These are phyloP conservation scores for Cyberlindnera maclurae DNA, from an alignment of 805 yeast genomes.

Conservation along the genomic window DNA sequence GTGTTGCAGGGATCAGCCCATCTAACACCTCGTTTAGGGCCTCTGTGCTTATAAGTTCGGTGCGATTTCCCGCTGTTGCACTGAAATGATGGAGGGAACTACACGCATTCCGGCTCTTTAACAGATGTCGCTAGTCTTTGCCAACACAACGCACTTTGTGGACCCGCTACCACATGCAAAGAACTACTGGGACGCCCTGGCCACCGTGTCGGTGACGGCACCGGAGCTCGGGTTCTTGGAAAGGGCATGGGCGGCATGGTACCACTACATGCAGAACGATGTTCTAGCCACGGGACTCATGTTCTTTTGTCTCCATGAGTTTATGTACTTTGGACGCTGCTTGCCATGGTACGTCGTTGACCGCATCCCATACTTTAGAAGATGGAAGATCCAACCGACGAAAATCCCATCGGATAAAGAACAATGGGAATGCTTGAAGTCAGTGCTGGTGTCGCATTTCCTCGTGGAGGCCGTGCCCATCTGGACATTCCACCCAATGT, in stretches of 20 bases:
- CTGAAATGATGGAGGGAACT: too few relatives aligned
- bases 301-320: constrained; percentile 77
- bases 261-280: constrained; percentile 79
- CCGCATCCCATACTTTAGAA: constrained; percentile 74
- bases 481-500: constrained; percentile 94
- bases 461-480: constrained; percentile 93
- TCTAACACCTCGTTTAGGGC: too few relatives aligned
- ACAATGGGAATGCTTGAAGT: constrained; percentile 88
- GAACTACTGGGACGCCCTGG: constrained; percentile 10
- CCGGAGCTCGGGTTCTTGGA: constrained; percentile 36
- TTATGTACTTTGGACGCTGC: constrained; percentile 86
- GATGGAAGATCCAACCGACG: constrained; percentile 83
- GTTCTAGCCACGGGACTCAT: constrained; percentile 85
- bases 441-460: constrained; percentile 80
- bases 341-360: constrained; percentile 91
- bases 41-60: too few relatives aligned
- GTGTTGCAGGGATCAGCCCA: too few relatives aligned
- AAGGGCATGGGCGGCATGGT: constrained; percentile 84
- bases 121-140: constrained; percentile 17
- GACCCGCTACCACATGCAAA: constrained; percentile 12
- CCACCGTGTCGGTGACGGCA: constrained; percentile 7
- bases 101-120: not conserved
- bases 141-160: constrained; percentile 10
- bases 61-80: too few relatives aligned
- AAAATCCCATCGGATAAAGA: constrained; percentile 74